Evolutionary conservation across 441 rosid species (phyloP).

Genomic region (Arabidopsis hybrid): DNA sequence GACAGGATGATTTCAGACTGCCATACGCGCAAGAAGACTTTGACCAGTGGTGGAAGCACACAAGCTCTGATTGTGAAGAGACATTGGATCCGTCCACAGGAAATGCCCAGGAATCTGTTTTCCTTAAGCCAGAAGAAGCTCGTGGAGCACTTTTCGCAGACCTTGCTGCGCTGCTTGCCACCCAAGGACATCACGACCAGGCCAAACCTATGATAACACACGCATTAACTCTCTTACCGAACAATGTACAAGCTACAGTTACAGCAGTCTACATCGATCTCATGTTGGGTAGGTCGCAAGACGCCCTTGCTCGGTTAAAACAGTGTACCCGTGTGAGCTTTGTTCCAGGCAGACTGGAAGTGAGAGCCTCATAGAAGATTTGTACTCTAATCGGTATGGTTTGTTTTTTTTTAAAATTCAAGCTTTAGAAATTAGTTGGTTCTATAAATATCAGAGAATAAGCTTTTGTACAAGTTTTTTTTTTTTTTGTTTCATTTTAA

Average conservation of each 20-base stretch:
- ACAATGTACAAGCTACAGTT: constrained; percentile 69
- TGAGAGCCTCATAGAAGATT: constrained; percentile 42
- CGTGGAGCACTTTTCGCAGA: constrained; percentile 79
- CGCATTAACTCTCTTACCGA: constrained; percentile 67
- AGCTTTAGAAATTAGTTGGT: constrained; percentile 62
- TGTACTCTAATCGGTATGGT: constrained; percentile 37
- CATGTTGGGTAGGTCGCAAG: constrained; percentile 74
- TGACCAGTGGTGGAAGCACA: constrained; percentile 64
- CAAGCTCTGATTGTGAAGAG: constrained; percentile 70
- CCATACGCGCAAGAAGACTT: constrained; percentile 79
- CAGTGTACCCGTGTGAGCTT: constrained; percentile 73
- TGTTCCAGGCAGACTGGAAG: constrained; percentile 59
- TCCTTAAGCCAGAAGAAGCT: constrained; percentile 88
- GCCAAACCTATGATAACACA: constrained; percentile 63
- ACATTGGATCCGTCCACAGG: constrained; percentile 52
- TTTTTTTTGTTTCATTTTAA: background rate
- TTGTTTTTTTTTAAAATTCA: constrained; percentile 36
- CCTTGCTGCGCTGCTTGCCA: constrained; percentile 72
- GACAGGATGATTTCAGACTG: constrained; percentile 60
- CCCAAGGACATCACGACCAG: constrained; percentile 74
- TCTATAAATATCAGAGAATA: constrained; percentile 36
- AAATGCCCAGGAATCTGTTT: constrained; percentile 49
- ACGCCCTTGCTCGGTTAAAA: constrained; percentile 79
- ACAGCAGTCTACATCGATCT: constrained; percentile 86
- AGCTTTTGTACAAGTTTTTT: constrained; percentile 14